Conservation (phyloP, 1,139 yeast species). For the Protomyces inundatus region DNA sequence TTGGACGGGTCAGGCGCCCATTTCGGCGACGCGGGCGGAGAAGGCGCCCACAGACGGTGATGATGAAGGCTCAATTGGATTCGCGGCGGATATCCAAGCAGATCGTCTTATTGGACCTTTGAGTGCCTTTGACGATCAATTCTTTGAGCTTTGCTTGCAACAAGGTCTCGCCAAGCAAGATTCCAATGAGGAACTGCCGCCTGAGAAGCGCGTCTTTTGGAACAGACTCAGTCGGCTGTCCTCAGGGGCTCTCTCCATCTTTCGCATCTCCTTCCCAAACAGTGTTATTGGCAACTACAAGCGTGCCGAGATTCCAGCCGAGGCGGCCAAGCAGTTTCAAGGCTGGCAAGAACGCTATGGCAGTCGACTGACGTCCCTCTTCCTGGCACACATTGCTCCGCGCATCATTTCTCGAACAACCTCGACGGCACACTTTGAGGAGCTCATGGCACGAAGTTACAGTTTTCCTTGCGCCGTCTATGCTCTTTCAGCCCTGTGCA, state of each 20-base stretch:
- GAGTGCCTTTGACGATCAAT: conserved; percentile 4
- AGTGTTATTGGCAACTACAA: conserved; percentile 1
- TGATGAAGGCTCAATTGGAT: neutral
- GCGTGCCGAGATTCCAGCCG: conserved; percentile 4
- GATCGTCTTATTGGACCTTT: conserved; percentile 8
- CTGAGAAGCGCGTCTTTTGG: neutral
- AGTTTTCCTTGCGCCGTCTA: conserved; percentile 13
- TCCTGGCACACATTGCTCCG: conserved; percentile 3
- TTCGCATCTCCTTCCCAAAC: neutral
- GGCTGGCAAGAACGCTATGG: conserved; percentile 11
- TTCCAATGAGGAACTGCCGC: neutral
- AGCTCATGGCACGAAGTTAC: neutral
- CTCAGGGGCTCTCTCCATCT: neutral
- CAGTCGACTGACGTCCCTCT: neutral
- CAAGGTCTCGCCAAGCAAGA: neutral
- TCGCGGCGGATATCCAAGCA: neutral
- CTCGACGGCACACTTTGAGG: neutral
- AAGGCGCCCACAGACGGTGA: neutral
- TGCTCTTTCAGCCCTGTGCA: conserved; percentile 12
- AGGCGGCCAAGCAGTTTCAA: neutral
- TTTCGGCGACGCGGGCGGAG: neutral
- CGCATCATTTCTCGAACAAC: conserved; percentile 1
- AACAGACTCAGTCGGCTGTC: neutral
- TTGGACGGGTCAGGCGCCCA: neutral
- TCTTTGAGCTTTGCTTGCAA: conserved; percentile 4